Percentiles rank a stretch among this genome's conserved stretches.
These are phyloP conservation scores for Colletotrichum sp. DNA, from an alignment of 2,329 filamentous ascomycete genomes.

Conservation along the genomic window DNA sequence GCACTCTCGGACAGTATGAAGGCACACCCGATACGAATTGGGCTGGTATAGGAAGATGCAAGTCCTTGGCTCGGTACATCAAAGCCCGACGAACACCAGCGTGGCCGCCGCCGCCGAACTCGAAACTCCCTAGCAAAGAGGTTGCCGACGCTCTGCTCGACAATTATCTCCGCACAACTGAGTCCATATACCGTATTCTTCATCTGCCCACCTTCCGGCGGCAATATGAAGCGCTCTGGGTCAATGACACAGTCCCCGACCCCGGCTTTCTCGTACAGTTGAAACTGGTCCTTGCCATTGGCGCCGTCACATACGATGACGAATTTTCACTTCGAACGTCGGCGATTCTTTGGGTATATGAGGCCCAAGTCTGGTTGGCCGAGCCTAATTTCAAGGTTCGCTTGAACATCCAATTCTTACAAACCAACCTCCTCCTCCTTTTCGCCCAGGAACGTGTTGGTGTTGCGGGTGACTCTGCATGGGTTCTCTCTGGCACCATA, in stretches of 20 bases:
- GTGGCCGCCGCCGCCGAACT: constrained; percentile 49
- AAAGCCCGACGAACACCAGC: constrained; percentile 51
- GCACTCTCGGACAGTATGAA: constrained; percentile 42
- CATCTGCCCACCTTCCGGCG: constrained; percentile 55
- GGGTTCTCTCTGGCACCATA: constrained; percentile 50
- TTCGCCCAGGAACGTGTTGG: constrained; percentile 42
- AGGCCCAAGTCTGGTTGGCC: constrained; percentile 60
- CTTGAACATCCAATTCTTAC: constrained; percentile 55
- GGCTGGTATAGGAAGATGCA: constrained; percentile 51
- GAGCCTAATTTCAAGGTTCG: constrained; percentile 58
- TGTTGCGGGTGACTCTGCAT: constrained; percentile 50
- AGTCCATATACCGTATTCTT: constrained; percentile 53
- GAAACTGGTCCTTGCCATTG: constrained; percentile 64
- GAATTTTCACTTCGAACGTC: constrained; percentile 51
- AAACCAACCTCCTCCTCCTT: constrained; percentile 49
- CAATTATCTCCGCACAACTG: constrained; percentile 52
- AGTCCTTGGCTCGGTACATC: constrained; percentile 55
- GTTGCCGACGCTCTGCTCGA: constrained; percentile 52
- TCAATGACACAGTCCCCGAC: constrained; percentile 28
- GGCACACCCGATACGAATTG: constrained; percentile 37
- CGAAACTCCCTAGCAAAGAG: constrained; percentile 50
- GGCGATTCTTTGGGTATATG: constrained; percentile 62
- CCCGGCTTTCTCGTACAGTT: constrained; percentile 58
- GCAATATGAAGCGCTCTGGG: constrained; percentile 58
- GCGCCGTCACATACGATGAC: constrained; percentile 54